Conservation (phyloP, 202 grass and related monocot genomes). For the Carex sylvatica region DNA sequence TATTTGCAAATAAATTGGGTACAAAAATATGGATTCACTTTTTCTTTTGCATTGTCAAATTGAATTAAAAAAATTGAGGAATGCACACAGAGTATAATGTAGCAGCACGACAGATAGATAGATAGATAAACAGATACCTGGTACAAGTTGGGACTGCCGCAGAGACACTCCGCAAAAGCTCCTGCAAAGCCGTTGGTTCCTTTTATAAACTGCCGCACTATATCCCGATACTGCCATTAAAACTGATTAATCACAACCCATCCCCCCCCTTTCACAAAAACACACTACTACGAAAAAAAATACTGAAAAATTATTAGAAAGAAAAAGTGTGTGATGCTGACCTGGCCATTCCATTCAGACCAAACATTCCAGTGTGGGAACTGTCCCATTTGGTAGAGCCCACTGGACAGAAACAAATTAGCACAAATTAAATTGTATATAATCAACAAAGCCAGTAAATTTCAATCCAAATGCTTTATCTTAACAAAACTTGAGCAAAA, state of each 20-base stretch:
- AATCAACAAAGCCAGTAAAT: too few species aligned
- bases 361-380: conserved; percentile 92
- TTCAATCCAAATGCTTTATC: too few species aligned
- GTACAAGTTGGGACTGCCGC: conserved; percentile 90
- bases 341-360: conserved; percentile 99
- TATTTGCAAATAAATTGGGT: too few species aligned
- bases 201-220: conserved; percentile 92
- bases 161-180: conserved; percentile 90
- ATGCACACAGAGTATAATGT: background rate
- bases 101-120: background rate
- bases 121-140: conserved; percentile 58
- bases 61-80: background rate
- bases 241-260: conserved; percentile 13
- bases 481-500: too few species aligned
- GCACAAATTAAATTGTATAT: too few species aligned
- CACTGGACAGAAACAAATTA: too few species aligned
- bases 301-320: conserved; percentile 13
- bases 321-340: conserved; percentile 21
- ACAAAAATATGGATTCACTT: too few species aligned
- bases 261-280: background rate
- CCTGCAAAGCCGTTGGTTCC: conserved; percentile 92
- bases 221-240: conserved; percentile 75
- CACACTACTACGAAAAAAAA: too few species aligned
- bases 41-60: background rate
- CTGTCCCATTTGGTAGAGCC: conserved; percentile 91